These are phyloP conservation scores for Sarocladium kiliense DNA, from an alignment of 2,329 filamentous ascomycete species.

Conservation along the genomic window DNA sequence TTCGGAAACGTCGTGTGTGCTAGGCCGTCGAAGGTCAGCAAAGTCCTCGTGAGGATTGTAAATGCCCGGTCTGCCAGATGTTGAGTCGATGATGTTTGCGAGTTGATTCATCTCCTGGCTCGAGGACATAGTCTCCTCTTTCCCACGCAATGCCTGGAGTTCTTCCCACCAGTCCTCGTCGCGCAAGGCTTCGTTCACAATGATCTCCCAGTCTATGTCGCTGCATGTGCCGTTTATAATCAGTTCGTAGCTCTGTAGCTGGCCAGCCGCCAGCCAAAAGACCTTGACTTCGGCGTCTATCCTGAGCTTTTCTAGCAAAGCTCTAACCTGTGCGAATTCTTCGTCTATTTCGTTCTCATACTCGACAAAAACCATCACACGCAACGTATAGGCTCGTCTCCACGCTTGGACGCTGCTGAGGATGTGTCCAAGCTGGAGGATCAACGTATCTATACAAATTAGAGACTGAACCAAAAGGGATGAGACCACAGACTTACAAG, in stretches of 20 bases:
- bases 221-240: constrained; percentile 67
- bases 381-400: constrained; percentile 66
- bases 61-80: constrained; percentile 34
- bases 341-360: constrained; percentile 81
- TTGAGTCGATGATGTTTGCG: constrained; percentile 38
- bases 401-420: constrained; percentile 75
- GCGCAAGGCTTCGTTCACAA: constrained; percentile 61
- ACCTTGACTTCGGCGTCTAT: constrained; percentile 77
- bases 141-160: constrained; percentile 51
- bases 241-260: constrained; percentile 66
- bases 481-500: constrained; percentile 51
- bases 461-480: background rate
- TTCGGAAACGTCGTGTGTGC: constrained; percentile 55
- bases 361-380: constrained; percentile 83
- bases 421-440: constrained; percentile 81
- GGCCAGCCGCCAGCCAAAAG: constrained; percentile 74
- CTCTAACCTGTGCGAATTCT: constrained; percentile 65
- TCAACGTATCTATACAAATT: constrained; percentile 57
- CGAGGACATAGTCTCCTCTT: constrained; percentile 29
- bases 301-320: constrained; percentile 71
- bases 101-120: constrained; percentile 40
- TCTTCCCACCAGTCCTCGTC: constrained; percentile 82
- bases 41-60: constrained; percentile 36
- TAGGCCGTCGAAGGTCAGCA: constrained; percentile 30
- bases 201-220: constrained; percentile 48